A percentile compares a stretch with the other conserved stretches of the same genome.
phyloP scores from a whole-genome alignment of 1,139 yeast genomes.

The Ogataea hybrid region DNA sequence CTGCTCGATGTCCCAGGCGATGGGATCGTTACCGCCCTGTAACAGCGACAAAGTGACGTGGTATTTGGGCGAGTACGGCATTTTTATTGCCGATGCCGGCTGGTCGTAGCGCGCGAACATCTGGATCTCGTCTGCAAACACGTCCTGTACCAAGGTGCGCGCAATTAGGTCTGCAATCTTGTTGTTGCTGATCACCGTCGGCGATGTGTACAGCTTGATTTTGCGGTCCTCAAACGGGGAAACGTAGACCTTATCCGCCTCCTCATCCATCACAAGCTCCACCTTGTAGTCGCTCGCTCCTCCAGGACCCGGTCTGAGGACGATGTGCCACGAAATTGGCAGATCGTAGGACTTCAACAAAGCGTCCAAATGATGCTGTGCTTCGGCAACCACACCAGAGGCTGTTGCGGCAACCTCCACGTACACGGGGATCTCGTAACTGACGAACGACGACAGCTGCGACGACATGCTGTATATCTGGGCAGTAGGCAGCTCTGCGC shows the following conservation, averaged over 20 bases:
- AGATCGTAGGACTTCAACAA: constrained; percentile 23
- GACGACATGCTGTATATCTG: constrained; percentile 44
- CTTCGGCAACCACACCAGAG: constrained; percentile 30
- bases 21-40: constrained; percentile 51
- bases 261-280: constrained; percentile 27
- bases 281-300: constrained; percentile 23
- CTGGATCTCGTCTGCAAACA: constrained; percentile 39
- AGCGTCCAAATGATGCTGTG: constrained; percentile 37
- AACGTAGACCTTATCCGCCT: constrained; percentile 25
- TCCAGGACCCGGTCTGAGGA: constrained; percentile 18
- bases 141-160: constrained; percentile 36
- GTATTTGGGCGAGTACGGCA: constrained; percentile 25
- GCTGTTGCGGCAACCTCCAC: constrained; percentile 36
- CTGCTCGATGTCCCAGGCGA: constrained; percentile 56
- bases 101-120: constrained; percentile 26
- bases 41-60: constrained; percentile 56
- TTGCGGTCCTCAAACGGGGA: constrained; percentile 38
- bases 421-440: constrained; percentile 56
- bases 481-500: constrained; percentile 69
- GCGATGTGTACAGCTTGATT: constrained; percentile 34
- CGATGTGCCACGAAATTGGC: constrained; percentile 34
- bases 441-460: constrained; percentile 15
- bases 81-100: constrained; percentile 20
- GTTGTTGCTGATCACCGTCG: constrained; percentile 32
- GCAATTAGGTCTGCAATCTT: constrained; percentile 38